Conservation (phyloP, 257 asterid genomes). For the Verbascum thapsus region DNA sequence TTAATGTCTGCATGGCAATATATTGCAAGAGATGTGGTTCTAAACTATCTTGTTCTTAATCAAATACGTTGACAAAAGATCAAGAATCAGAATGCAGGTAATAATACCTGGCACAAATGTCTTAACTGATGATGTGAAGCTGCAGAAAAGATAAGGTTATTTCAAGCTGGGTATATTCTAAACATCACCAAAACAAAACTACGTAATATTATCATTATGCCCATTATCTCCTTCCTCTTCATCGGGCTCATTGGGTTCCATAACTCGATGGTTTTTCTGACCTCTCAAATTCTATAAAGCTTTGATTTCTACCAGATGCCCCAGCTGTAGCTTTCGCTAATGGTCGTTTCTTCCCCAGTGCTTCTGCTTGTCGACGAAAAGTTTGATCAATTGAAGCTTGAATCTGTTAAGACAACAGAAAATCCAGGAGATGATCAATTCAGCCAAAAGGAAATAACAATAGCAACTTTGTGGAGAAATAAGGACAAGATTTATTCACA, state of each 20-base stretch:
- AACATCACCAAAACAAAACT: slow-evolving; percentile 8
- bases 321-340: slow-evolving; percentile 48
- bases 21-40: slow-evolving; percentile 52
- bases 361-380: slow-evolving; percentile 78
- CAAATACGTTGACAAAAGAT: not conserved
- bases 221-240: slow-evolving; percentile 73
- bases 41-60: not conserved
- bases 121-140: slow-evolving; percentile 58
- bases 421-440: slow-evolving; percentile 15
- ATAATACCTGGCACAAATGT: slow-evolving; percentile 70
- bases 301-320: slow-evolving; percentile 58
- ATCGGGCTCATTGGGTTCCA: slow-evolving; percentile 62
- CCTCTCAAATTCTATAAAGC: slow-evolving; percentile 53
- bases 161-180: slow-evolving; percentile 76
- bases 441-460: slow-evolving; percentile 10
- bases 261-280: slow-evolving; percentile 55
- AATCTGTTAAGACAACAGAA: slow-evolving; percentile 49
- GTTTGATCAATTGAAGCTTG: slow-evolving; percentile 88
- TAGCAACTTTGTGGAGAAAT: slow-evolving; percentile 5
- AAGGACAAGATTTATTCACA: slow-evolving; percentile 15
- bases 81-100: slow-evolving; percentile 20
- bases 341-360: slow-evolving; percentile 71
- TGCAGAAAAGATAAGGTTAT: slow-evolving; percentile 81
- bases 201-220: slow-evolving; percentile 45
- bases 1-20: slow-evolving; percentile 78